Evolutionary conservation across 2,329 filamentous ascomycete species (phyloP).

Genomic region (Xylaria digitata): DNA sequence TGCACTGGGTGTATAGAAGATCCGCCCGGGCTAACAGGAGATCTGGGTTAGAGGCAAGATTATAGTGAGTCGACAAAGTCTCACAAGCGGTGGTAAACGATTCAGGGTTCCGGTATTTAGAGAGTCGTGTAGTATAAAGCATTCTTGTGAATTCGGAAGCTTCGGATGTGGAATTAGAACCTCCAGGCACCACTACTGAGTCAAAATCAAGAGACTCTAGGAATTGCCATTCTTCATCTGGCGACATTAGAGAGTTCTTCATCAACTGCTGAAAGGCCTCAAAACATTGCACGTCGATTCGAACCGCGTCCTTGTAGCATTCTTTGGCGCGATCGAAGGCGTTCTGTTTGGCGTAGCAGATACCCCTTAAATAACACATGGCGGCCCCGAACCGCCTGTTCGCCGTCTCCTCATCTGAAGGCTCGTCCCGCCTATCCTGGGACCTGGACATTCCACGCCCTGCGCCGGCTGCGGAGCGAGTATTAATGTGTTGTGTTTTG

Average conservation of each 20-base stretch:
- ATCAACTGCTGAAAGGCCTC: slow-evolving; percentile 98
- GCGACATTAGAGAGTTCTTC: slow-evolving; percentile 92
- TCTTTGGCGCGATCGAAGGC: slow-evolving; percentile 97
- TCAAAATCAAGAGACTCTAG: slow-evolving; percentile 92
- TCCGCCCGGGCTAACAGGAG: slow-evolving; percentile 91
- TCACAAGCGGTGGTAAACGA: slow-evolving; percentile 88
- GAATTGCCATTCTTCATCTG: slow-evolving; percentile 90
- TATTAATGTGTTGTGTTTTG: slow-evolving; percentile 73
- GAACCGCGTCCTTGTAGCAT: slow-evolving; percentile 97
- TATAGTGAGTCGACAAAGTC: slow-evolving; percentile 93
- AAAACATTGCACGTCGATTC: slow-evolving; percentile 97
- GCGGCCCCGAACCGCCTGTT: slow-evolving; percentile 91
- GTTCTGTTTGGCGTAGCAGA: slow-evolving; percentile 97
- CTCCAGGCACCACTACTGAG: slow-evolving; percentile 74
- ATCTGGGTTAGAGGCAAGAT: slow-evolving; percentile 85
- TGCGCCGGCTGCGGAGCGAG: slow-evolving; percentile 40
- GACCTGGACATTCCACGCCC: slow-evolving; percentile 41
- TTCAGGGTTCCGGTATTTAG: slow-evolving; percentile 90
- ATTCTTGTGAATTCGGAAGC: slow-evolving; percentile 94
- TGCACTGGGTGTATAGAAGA: slow-evolving; percentile 92
- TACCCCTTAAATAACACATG: slow-evolving; percentile 94
- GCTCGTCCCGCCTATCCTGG: slow-evolving; percentile 48
- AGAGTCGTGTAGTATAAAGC: slow-evolving; percentile 94
- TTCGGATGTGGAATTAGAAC: slow-evolving; percentile 79
- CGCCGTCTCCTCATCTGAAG: slow-evolving; percentile 71